A percentile compares a stretch with the other conserved stretches of the same genome.
Conservation (phyloP, 371 early-diverging fungal species). For the Mucor sp. region DNA sequence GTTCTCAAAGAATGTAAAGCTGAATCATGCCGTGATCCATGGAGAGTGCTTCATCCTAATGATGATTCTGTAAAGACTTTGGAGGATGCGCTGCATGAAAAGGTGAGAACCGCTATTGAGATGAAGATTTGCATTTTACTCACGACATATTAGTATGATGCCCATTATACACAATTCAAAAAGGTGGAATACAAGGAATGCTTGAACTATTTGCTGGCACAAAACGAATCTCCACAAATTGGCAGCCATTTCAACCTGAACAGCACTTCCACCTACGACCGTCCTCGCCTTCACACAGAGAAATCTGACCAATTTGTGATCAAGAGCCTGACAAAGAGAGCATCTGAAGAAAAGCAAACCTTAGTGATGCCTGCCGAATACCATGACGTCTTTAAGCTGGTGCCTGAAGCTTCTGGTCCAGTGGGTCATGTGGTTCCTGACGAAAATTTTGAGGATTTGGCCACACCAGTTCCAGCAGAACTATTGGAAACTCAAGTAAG, state of each 20-base stretch:
- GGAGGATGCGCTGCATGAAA: constrained; percentile 34
- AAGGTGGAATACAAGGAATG: constrained; percentile 39
- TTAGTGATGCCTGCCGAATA: constrained; percentile 13
- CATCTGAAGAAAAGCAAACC: constrained; percentile 5
- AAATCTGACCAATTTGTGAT: constrained; percentile 8
- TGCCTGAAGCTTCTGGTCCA: constrained; percentile 19
- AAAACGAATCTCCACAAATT: constrained; percentile 33
- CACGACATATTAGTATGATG: constrained; percentile 24
- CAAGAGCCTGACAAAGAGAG: not conserved
- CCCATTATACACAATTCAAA: constrained; percentile 29
- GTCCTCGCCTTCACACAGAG: not conserved
- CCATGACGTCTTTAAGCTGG: constrained; percentile 23
- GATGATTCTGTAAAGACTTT: constrained; percentile 30
- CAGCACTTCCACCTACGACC: not conserved
- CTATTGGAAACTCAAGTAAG: constrained; percentile 23
- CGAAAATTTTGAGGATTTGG: constrained; percentile 26
- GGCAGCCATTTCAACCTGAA: constrained; percentile 19
- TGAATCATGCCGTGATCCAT: constrained; percentile 62
- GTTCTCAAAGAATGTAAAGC: constrained; percentile 60
- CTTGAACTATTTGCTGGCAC: constrained; percentile 17
- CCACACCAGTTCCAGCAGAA: constrained; percentile 30
- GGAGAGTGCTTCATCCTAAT: constrained; percentile 51
- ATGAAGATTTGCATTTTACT: not conserved
- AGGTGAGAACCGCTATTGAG: constrained; percentile 4
- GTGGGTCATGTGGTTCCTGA: constrained; percentile 24